Conservation (phyloP, 371 early-diverging fungal genomes). For the Basidiobolus meristosporus region DNA sequence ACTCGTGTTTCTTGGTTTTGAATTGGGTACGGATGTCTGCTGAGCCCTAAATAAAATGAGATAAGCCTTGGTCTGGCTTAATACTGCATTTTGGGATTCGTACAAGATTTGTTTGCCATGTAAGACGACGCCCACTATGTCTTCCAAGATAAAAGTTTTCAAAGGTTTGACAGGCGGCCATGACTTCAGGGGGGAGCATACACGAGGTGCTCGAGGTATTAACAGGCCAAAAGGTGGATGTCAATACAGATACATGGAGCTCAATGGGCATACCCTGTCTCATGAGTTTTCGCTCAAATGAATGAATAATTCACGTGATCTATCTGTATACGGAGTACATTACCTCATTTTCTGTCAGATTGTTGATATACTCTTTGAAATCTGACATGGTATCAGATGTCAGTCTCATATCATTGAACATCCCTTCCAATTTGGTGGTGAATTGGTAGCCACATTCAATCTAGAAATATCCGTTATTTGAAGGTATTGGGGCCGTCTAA, state of each 20-base stretch:
- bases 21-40: slow-evolving; percentile 70
- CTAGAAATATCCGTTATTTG: slow-evolving; percentile 18
- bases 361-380: slow-evolving; percentile 19
- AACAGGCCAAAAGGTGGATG: slow-evolving; percentile 86
- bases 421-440: slow-evolving; percentile 82
- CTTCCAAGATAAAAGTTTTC: slow-evolving; percentile 57
- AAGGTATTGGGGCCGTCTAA: no score
- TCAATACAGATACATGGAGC: slow-evolving; percentile 49
- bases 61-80: no score
- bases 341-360: slow-evolving; percentile 13
- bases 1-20: slow-evolving; percentile 42
- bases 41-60: slow-evolving; percentile 55
- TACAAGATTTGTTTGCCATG: slow-evolving; percentile 67
- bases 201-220: slow-evolving; percentile 28
- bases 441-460: slow-evolving; percentile 83
- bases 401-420: slow-evolving; percentile 80
- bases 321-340: neutral
- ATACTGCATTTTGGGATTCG: no score
- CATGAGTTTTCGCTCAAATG: no score
- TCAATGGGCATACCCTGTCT: slow-evolving; percentile 10
- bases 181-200: slow-evolving; percentile 27
- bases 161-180: slow-evolving; percentile 37
- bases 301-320: neutral
- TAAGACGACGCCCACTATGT: slow-evolving; percentile 72
- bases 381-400: slow-evolving; percentile 42